A percentile compares a stretch with the other conserved stretches of the same genome.
Evolutionary conservation across 345 rosid genomes (phyloP).

Genomic region (Eucalyptus polyanthemos): DNA sequence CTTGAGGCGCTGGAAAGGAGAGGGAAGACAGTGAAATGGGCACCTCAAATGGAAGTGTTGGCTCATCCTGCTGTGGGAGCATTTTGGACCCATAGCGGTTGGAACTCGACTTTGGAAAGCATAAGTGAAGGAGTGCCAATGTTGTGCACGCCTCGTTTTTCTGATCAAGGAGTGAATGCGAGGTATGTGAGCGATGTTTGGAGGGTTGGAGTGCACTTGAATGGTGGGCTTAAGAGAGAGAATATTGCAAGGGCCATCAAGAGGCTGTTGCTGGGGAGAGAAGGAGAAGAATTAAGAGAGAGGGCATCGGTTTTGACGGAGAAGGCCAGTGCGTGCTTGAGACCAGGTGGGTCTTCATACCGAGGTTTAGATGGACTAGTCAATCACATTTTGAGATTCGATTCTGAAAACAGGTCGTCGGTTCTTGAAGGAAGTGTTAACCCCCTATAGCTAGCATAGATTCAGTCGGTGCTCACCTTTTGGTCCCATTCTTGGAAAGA

Average conservation of each 20-base stretch:
- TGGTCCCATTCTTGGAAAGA: too few species aligned
- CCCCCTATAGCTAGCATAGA: too few species aligned
- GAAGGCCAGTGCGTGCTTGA: neutral
- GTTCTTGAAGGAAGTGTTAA: too few species aligned
- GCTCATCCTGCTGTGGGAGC: slow-evolving; percentile 41
- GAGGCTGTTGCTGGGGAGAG: slow-evolving; percentile 10
- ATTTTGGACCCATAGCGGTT: slow-evolving; percentile 59
- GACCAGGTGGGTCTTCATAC: too few species aligned
- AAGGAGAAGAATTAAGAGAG: slow-evolving; percentile 24
- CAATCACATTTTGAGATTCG: too few species aligned
- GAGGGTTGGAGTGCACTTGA: slow-evolving; percentile 37
- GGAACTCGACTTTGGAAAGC: slow-evolving; percentile 67
- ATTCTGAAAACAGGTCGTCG: too few species aligned
- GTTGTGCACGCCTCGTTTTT: slow-evolving; percentile 55
- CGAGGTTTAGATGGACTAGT: too few species aligned
- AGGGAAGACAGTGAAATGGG: slow-evolving; percentile 57
- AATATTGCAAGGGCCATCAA: slow-evolving; percentile 21
- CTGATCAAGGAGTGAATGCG: slow-evolving; percentile 47
- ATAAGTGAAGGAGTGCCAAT: slow-evolving; percentile 52
- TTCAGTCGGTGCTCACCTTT: too few species aligned
- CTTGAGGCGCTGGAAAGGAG: neutral
- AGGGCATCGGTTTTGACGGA: slow-evolving; percentile 17
- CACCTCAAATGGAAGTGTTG: slow-evolving; percentile 50
- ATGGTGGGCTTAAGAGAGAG: slow-evolving; percentile 12
- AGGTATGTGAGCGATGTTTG: slow-evolving; percentile 36